Conservation (phyloP, 768 basidiomycete species). For the Lanmaoa rubissima region DNA sequence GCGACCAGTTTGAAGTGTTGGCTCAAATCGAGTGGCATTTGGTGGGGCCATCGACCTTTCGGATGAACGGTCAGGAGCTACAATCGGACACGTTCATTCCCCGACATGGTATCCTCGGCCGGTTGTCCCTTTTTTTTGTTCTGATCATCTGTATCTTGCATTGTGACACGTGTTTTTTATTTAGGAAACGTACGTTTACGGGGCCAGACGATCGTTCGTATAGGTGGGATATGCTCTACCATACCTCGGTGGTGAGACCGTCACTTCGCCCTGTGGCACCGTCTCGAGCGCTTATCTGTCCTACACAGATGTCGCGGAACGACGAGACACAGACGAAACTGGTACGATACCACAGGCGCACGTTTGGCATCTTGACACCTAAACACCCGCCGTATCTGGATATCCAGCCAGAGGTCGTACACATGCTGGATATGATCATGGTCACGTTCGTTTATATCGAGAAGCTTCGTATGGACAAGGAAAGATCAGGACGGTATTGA, state of each 20-base stretch:
- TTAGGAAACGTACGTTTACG: conserved; percentile 18
- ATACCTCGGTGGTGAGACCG: not conserved
- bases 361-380: not conserved
- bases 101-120: not conserved
- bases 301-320: not conserved
- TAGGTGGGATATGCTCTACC: conserved; percentile 17
- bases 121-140: not conserved
- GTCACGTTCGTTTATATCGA: conserved; percentile 1
- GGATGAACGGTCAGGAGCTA: not conserved
- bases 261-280: not conserved
- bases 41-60: not conserved
- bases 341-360: not conserved
- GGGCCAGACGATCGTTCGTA: conserved; percentile 24
- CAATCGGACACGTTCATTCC: not conserved
- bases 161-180: not conserved
- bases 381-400: not conserved
- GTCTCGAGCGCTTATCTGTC: not conserved
- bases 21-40: not conserved
- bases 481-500: not conserved
- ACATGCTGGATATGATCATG: not conserved
- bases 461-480: not conserved
- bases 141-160: not conserved
- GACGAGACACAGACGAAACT: conserved; percentile 1
- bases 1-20: not conserved
- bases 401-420: not conserved